These are phyloP conservation scores for Petunia hybrid DNA, from an alignment of 305 asterid species.

Conservation along the genomic window DNA sequence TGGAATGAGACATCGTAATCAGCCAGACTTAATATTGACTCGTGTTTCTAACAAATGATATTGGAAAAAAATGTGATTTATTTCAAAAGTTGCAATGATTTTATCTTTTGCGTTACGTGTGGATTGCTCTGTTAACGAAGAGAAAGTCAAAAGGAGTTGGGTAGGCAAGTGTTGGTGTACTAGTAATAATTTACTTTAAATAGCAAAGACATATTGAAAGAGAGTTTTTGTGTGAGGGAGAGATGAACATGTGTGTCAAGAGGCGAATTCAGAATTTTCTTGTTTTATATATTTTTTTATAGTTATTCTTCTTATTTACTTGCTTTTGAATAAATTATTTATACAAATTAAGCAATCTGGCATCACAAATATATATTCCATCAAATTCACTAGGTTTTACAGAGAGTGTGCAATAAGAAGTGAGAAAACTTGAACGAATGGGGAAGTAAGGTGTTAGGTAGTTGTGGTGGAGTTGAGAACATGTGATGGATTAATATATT, in stretches of 20 bases:
- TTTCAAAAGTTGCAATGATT: constrained; percentile 23
- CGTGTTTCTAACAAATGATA: neutral
- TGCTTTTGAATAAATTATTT: too few relatives aligned
- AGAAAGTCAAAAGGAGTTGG: constrained; percentile 24
- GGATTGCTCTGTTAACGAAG: constrained; percentile 22
- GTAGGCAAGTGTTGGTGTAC: constrained; percentile 27
- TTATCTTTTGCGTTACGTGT: constrained; percentile 34
- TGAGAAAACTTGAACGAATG: constrained; percentile 30
- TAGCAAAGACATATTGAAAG: neutral
- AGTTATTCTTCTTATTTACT: too few relatives aligned
- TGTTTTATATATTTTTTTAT: too few relatives aligned
- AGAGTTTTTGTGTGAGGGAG: neutral
- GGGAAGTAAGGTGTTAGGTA: constrained; percentile 31
- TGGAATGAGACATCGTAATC: constrained; percentile 19
- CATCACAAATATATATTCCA: too few relatives aligned
- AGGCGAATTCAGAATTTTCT: too few relatives aligned
- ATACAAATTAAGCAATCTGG: too few relatives aligned
- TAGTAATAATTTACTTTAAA: neutral
- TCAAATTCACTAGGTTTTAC: too few relatives aligned
- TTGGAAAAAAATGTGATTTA: neutral
- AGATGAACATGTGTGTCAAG: too few relatives aligned
- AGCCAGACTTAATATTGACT: neutral
- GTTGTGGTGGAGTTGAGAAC: constrained; percentile 29
- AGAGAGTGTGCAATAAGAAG: neutral
- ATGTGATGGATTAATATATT: constrained; percentile 28